phyloP scores from a whole-genome alignment of 495 filamentous ascomycete species.

The Penicillium herquei region DNA sequence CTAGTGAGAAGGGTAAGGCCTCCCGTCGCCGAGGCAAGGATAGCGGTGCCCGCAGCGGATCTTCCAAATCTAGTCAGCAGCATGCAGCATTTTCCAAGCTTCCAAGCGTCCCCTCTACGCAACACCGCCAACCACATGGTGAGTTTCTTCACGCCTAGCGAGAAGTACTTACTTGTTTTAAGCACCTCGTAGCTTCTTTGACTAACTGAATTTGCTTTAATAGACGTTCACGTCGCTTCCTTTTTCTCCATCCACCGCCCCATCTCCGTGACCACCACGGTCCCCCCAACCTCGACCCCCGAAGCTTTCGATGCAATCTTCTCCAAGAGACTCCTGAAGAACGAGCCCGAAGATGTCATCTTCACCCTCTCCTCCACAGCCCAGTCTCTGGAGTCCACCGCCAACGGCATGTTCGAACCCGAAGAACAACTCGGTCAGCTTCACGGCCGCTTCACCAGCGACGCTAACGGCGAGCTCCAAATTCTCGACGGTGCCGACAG shows the following conservation, averaged over 20 bases:
- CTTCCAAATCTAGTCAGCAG: constrained; percentile 38
- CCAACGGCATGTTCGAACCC: constrained; percentile 42
- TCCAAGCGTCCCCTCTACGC: constrained; percentile 81
- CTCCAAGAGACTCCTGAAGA: constrained; percentile 46
- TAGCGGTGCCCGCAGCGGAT: constrained; percentile 31
- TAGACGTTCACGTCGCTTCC: constrained; percentile 81
- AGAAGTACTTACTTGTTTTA: not conserved
- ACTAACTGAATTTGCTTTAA: not conserved
- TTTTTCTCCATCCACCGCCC: constrained; percentile 97
- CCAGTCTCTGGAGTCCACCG: constrained; percentile 64
- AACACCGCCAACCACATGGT: constrained; percentile 75
- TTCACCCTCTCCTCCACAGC: constrained; percentile 74
- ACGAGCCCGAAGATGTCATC: constrained; percentile 64
- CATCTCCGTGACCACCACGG: constrained; percentile 78
- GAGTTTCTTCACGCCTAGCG: constrained; percentile 18
- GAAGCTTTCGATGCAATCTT: constrained; percentile 83
- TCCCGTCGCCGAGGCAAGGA: constrained; percentile 40
- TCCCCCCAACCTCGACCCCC: constrained; percentile 68
- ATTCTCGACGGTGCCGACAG: constrained; percentile 42
- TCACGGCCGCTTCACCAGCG: constrained; percentile 42
- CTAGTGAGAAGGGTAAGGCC: constrained; percentile 38
- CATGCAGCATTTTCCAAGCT: constrained; percentile 54
- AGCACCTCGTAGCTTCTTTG: not conserved
- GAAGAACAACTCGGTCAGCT: constrained; percentile 51
- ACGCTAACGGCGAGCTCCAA: constrained; percentile 49